A percentile compares a stretch with the other conserved stretches of the same genome.
These are phyloP conservation scores for Colletotrichum euphorbiae DNA, from an alignment of 2,329 filamentous ascomycete genomes.

Conservation along the genomic window DNA sequence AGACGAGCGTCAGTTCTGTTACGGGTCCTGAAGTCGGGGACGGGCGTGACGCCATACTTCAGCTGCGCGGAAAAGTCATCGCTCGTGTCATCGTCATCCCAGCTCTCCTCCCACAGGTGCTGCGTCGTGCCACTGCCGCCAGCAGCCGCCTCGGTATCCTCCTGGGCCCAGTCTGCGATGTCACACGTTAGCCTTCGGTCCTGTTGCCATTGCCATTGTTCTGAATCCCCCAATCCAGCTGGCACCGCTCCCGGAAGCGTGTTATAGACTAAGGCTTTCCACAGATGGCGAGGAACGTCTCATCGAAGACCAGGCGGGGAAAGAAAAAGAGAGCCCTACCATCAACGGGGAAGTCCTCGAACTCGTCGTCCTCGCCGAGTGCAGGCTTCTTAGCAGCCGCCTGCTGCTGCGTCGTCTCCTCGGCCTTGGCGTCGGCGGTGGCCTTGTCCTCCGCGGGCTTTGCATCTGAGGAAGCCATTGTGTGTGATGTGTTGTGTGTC, in stretches of 20 bases:
- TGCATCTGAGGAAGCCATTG: conserved; percentile 46
- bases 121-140: conserved; percentile 73
- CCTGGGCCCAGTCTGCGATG: conserved; percentile 85
- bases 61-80: conserved; percentile 97
- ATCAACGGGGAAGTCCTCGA: conserved; percentile 98
- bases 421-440: conserved; percentile 54
- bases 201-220: background rate
- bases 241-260: too few relatives aligned
- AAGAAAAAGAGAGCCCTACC: conserved; percentile 65
- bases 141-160: conserved; percentile 83
- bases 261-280: too few relatives aligned
- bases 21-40: conserved; percentile 40
- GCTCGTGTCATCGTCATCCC: conserved; percentile 97
- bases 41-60: conserved; percentile 71
- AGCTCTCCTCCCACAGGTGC: conserved; percentile 99
- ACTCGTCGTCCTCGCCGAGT: conserved; percentile 97
- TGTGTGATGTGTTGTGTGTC: conserved; percentile 12
- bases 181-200: conserved; percentile 5
- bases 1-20: conserved; percentile 13
- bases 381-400: conserved; percentile 59
- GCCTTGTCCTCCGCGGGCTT: conserved; percentile 48
- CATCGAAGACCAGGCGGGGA: background rate
- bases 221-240: too few relatives aligned
- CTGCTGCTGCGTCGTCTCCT: conserved; percentile 69
- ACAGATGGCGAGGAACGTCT: too few relatives aligned